Evolutionary conservation across 345 rosid genomes (phyloP), one percentile per base, ranked within the genome.

Genomic region (Sonneratia caseolaris): DNA sequence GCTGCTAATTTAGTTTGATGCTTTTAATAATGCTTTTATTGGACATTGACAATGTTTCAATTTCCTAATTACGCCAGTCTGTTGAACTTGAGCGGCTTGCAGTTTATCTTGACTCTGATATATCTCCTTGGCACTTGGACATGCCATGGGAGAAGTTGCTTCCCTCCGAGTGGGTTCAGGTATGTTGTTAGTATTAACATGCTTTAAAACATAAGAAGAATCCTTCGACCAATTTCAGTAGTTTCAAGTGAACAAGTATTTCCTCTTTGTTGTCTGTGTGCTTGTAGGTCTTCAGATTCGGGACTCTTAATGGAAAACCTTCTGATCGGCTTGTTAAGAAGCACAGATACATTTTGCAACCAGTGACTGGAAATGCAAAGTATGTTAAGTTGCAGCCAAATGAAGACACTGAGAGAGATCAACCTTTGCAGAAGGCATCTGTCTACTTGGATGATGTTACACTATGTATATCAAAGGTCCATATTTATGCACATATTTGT

Each of bases 131-230:
- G 99, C 81, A 81, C 79, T 78, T 92, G 68, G 84, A 89, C 79
- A 85, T 86, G 79, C 87, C 84, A 70, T 95, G 99, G 99, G 88
- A 85, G 79, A 85, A 86, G 75, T 88, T 95, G 82, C 88, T 76
- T 83, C 99, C 99, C 79, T 80, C 80, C 32, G 96, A 90, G 82
- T 95, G 98, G 99, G 86, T 82, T 76, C 97, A 92, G 99, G 99
- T 92, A 70, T 49, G 66, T 12, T 71, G 35, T 22, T 68, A 7
- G 51, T 13, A 9, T 8, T 49, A 18, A 51, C 45, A 43, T 57
- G 35, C 32, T 62, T 27, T 62, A 4, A 27, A 13, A 12, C 66
- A 27, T 62, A 27, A 27, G 38, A 14, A 62, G 66, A 62, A 13
- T 9, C 3, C 0, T 35, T 35, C 3, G 12, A 47, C 51, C 51